Conservation (phyloP, 108 stramenopile species). For the Cyclotella cryptica region DNA sequence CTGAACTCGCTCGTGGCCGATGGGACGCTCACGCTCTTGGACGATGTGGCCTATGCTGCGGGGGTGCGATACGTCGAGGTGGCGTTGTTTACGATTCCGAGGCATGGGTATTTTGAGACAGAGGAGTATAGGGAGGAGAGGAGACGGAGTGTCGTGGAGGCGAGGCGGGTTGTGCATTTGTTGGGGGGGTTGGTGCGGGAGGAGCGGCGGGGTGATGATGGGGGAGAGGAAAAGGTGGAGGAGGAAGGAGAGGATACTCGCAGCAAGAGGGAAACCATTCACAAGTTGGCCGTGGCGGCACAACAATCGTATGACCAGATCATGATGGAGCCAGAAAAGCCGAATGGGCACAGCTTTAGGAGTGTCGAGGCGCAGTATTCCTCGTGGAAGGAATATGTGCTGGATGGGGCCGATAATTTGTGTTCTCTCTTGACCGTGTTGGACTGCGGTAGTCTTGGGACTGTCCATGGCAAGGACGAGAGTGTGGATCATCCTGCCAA, state of each 20-base stretch:
- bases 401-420: conserved; percentile 11
- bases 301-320: conserved; percentile 7
- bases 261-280: conserved; percentile 6
- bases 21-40: background rate
- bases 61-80: conserved; percentile 72
- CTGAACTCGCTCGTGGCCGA: background rate
- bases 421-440: conserved; percentile 7
- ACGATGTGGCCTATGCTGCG: conserved; percentile 54
- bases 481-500: background rate
- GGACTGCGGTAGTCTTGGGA: conserved; percentile 4
- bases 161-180: conserved; percentile 51
- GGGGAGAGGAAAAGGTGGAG: background rate
- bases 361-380: background rate
- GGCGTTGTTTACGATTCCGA: conserved; percentile 68
- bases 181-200: conserved; percentile 55
- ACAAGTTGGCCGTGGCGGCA: conserved; percentile 17
- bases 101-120: conserved; percentile 64
- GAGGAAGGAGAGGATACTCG: background rate
- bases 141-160: conserved; percentile 46
- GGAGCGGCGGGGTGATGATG: conserved; percentile 2
- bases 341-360: background rate
- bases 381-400: conserved; percentile 18
- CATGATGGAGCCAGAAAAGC: background rate
- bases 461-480: background rate
- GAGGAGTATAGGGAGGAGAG: conserved; percentile 33